phyloP scores from a whole-genome alignment of 2,329 filamentous ascomycete species.

The Sporothrix pallida region DNA sequence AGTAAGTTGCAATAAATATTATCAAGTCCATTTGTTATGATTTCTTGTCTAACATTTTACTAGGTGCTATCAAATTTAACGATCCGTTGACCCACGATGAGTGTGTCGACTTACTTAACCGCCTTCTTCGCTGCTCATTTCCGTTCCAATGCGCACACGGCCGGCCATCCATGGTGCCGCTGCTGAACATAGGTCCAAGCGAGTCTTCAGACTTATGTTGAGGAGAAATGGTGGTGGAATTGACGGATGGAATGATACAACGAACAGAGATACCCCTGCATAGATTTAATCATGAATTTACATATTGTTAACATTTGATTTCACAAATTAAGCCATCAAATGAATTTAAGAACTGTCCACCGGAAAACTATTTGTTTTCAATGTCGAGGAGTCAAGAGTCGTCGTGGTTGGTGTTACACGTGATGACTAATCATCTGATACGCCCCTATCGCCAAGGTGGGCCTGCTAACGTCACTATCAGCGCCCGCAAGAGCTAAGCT shows the following conservation, averaged over 20 bases:
- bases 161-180: conserved; percentile 67
- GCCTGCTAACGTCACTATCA: conserved; percentile 24
- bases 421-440: background rate
- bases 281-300: too few species aligned
- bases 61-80: conserved; percentile 82
- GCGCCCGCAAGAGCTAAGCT: conserved; percentile 27
- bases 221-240: background rate
- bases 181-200: conserved; percentile 57
- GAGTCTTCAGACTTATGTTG: background rate
- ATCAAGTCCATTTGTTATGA: too few species aligned
- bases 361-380: background rate
- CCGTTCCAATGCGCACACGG: conserved; percentile 88
- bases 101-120: conserved; percentile 62
- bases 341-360: too few species aligned
- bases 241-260: background rate
- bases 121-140: conserved; percentile 68
- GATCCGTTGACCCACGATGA: conserved; percentile 65
- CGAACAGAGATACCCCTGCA: background rate
- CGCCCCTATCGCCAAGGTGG: conserved; percentile 1
- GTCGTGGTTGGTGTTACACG: background rate
- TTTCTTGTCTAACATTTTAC: background rate
- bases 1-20: conserved; percentile 51
- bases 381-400: background rate
- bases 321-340: too few species aligned
- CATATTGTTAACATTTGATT: too few species aligned